Evolutionary conservation across 2,329 filamentous ascomycete species (phyloP).

Genomic region (Botrytis fragariae): DNA sequence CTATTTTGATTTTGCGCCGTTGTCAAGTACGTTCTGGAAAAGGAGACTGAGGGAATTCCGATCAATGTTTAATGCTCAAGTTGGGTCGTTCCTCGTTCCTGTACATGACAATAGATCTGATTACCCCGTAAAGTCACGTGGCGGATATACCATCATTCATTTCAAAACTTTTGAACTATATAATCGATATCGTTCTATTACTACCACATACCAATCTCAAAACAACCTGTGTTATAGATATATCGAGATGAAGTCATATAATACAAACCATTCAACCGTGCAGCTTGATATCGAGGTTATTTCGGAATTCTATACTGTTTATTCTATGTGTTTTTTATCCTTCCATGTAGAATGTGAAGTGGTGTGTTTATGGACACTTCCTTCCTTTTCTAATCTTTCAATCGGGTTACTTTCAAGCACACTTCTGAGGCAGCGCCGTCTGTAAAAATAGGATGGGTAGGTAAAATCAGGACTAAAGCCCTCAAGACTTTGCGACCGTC

Average conservation of each 20-base stretch:
- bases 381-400: background rate
- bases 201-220: background rate
- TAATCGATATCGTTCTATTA: background rate
- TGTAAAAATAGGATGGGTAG: background rate
- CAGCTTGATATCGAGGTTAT: background rate
- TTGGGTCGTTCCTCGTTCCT: background rate
- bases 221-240: background rate
- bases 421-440: background rate
- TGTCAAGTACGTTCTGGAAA: too few relatives aligned
- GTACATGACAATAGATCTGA: background rate
- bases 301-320: background rate
- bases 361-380: too few relatives aligned
- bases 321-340: background rate
- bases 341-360: too few relatives aligned
- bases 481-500: background rate
- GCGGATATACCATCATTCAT: accelerated
- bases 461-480: background rate
- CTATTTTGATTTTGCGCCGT: background rate
- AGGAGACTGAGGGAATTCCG: background rate
- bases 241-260: background rate
- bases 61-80: background rate
- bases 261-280: background rate
- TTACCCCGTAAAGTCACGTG: background rate
- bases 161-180: background rate
- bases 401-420: background rate